A percentile compares a stretch with the other conserved stretches of the same genome.
Conservation (phyloP, 2,329 filamentous ascomycete species). For the Stemphylium vesicarium region DNA sequence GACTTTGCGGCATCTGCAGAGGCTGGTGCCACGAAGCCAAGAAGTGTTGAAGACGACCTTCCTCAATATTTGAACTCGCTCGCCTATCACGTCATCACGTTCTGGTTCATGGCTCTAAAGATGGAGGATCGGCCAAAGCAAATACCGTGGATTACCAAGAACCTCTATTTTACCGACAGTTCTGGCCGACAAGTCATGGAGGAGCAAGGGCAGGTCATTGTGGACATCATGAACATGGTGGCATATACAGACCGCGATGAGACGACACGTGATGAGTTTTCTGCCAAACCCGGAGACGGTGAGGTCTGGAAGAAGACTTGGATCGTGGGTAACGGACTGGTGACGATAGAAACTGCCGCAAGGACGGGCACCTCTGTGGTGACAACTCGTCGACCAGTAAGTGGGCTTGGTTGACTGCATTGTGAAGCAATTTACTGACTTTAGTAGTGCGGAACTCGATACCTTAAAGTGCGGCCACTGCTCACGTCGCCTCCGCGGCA, state of each 20-base stretch:
- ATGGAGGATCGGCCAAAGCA: conserved; percentile 82
- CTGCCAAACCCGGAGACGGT: conserved; percentile 69
- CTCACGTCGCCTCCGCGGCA: conserved; percentile 49
- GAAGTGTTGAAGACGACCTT: conserved; percentile 70
- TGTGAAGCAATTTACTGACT: conserved; percentile 16
- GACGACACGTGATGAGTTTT: conserved; percentile 69
- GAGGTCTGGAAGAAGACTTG: conserved; percentile 71
- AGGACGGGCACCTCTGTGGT: conserved; percentile 72
- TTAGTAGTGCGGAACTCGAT: conserved; percentile 50
- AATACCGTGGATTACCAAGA: conserved; percentile 88
- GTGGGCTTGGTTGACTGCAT: conserved; percentile 56
- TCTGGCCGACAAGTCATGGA: conserved; percentile 78
- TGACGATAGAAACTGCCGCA: conserved; percentile 75
- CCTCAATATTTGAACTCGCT: conserved; percentile 93
- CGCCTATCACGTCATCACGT: conserved; percentile 93
- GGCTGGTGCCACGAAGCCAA: conserved; percentile 44
- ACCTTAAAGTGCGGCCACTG: conserved; percentile 47
- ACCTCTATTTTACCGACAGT: conserved; percentile 77
- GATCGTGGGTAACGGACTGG: conserved; percentile 75
- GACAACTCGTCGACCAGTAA: conserved; percentile 74
- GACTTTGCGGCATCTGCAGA: conserved; percentile 47
- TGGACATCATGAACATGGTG: conserved; percentile 93
- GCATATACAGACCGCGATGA: conserved; percentile 86
- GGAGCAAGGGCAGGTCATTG: conserved; percentile 90
- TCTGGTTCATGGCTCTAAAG: conserved; percentile 93